Base-by-base conservation (phyloP, 192 early-diverging fungal species). In the Podila verticillata region DNA sequence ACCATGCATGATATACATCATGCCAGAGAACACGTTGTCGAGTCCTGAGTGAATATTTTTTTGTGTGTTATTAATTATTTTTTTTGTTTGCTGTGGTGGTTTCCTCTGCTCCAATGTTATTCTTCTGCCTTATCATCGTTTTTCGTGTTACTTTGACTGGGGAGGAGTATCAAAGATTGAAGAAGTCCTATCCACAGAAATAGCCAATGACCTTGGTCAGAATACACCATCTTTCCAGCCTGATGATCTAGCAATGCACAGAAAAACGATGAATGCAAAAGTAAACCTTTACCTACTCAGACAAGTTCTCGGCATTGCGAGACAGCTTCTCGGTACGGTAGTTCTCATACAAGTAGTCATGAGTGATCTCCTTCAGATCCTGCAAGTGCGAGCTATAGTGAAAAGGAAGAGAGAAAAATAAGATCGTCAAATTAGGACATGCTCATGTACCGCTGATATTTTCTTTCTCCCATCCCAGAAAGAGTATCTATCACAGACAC, bases 351-450 rank as follows among this genome's bases (percentile, higher is more conserved):
- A 98, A 92, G 63, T 95, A 93, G 74, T 92, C 92, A 70, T 97
- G 95, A 13, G 98, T 99, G 72, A 96, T 96, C 61, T 98, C 98
- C 82, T 97, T 97, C 35, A 99, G 84, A 61, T 99, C 98, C 73
- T 96, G 95, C 69, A 99, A 89, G 82, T 99, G 98, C 70, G 96
- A 97, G 86, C 96, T 96, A 59, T 19, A 54, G 51, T 26, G 51
- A 54, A 2, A 54, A 17, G 15, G 36, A 13, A 13, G 15, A 68
- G 39, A 49, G 2, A 61, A 2, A 22, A 31, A 22, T n/a, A 34
- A 29, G 22, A n/a, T 10, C 29, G n/a, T 57, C 28, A 59, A 60
- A 57, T 57, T 39, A 68, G 22, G 59, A 44, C 36, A 61, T 48
- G 28, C 31, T 62, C 26, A 24, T 6, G 2, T 34, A n/a, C n/a